Percentiles rank a stretch among this genome's conserved stretches.
Conservation (phyloP, 2,329 filamentous ascomycete species). For the Grosmannia huntii region DNA sequence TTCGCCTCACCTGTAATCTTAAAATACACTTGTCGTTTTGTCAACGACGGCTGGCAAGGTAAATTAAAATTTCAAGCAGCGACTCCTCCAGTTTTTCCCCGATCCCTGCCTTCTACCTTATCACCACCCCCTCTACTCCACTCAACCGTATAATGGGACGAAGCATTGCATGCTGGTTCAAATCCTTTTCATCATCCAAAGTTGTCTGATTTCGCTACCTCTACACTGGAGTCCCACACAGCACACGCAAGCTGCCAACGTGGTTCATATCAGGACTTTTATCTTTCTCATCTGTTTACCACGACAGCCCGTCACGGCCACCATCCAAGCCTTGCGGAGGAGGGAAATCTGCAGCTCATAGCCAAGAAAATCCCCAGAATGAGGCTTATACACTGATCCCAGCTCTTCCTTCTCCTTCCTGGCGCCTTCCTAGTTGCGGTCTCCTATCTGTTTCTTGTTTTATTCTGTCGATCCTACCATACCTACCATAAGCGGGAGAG, state of each 20-base stretch:
- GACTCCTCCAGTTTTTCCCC: neutral
- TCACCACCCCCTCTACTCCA: neutral
- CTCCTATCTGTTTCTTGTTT: neutral
- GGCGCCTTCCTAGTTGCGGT: neutral
- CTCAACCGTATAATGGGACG: too few species aligned
- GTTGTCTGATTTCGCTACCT: neutral
- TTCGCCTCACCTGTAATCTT: neutral
- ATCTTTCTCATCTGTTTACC: neutral
- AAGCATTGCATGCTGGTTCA: too few species aligned
- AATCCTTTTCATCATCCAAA: neutral
- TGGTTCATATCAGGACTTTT: neutral
- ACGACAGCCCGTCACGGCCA: neutral
- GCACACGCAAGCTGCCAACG: too few species aligned
- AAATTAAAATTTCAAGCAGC: neutral
- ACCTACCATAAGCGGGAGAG: neutral
- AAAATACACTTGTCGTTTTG: neutral
- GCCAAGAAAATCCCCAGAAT: neutral
- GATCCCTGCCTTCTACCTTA: neutral
- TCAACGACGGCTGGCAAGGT: neutral
- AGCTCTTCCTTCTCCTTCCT: neutral
- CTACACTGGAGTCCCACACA: too few species aligned
- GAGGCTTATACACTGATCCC: neutral
- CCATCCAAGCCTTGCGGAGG: neutral
- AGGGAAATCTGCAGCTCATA: neutral
- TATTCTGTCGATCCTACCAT: neutral